Evolutionary conservation across 1,284 basidiomycete genomes (phyloP), one percentile per base, ranked within the genome.

Genomic region (Austroboletus rostrupii): DNA sequence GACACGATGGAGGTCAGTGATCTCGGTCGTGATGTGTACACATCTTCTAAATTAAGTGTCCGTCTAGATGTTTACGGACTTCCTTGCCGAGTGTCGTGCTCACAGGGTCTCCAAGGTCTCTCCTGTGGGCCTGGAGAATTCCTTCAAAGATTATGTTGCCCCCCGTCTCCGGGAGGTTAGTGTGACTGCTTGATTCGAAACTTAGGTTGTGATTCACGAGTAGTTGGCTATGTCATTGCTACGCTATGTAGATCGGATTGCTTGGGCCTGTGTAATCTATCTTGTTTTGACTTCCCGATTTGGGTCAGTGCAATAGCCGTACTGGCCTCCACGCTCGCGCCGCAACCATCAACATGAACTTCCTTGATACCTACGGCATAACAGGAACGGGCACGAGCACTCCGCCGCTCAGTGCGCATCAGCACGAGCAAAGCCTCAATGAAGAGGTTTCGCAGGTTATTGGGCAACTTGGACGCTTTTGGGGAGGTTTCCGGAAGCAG

Each of bases 401-500:
- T 2, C 74, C 79, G 5, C 70, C 74, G 6, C 53, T 65, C 31
- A 57, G 66, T 21, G 56, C 62, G 35, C 71, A 70, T 49, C 71
- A 72, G 49, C 66, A 75, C 12, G 79, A 83, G 54, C 85, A 80
- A 43, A 81, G 77, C 49, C 72, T 95, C 44, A 86, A 94, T 62
- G 86, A 92, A 58, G 92, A 95, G 68, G 90, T 96, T 9, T 78
- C 78, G 4, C 87, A 95, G 64, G 91, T 93, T 20, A 81, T 94
- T 45, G 88, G 87, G 19, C 84, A 88, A 59, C 72, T 94, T n/a
- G 86, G 84, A 35, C 76, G 81, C 49, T 86, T 92, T 65, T 96
- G 92, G 92, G 91, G 92, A 43, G 87, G 89, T 16, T 87, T 94
- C 62, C 81, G 83, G 72, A 89, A 87, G 67, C 90, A 92, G 83